phyloP scores from a whole-genome alignment of 306 rosid genomes.

The Amphicarpaea edgeworthii region DNA sequence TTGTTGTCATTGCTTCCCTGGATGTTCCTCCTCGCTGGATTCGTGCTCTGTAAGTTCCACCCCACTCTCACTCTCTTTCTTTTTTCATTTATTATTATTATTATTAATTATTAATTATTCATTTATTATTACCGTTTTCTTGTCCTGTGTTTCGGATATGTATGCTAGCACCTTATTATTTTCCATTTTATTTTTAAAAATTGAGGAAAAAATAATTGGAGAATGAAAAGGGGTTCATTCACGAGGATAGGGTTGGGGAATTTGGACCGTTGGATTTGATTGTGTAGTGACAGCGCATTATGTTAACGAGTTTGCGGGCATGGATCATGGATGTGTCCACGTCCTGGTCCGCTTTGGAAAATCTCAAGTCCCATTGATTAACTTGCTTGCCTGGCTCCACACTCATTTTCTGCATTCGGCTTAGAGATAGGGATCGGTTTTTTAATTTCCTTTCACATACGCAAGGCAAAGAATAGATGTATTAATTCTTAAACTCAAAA shows the following conservation, averaged over 20 bases:
- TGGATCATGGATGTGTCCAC: background rate
- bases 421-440: background rate
- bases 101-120: too few relatives aligned
- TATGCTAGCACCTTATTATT: too few relatives aligned
- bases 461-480: too few relatives aligned
- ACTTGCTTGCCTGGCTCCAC: background rate
- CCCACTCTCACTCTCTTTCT: background rate
- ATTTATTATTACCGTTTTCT: background rate
- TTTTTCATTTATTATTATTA: background rate
- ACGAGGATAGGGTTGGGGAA: background rate
- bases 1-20: conserved; percentile 83
- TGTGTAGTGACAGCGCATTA: conserved; percentile 11
- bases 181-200: too few relatives aligned
- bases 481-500: too few relatives aligned
- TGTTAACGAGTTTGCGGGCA: conserved; percentile 4
- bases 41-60: conserved; percentile 70
- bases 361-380: background rate
- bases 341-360: background rate
- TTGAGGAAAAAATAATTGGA: too few relatives aligned
- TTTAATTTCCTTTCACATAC: too few relatives aligned
- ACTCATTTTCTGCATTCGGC: background rate
- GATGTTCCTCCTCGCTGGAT: conserved; percentile 86
- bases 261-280: background rate
- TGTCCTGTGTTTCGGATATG: background rate
- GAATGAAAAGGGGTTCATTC: background rate